Evolutionary conservation across 78 protist species (phyloP).

Genomic region (Monosiga brevicollis): DNA sequence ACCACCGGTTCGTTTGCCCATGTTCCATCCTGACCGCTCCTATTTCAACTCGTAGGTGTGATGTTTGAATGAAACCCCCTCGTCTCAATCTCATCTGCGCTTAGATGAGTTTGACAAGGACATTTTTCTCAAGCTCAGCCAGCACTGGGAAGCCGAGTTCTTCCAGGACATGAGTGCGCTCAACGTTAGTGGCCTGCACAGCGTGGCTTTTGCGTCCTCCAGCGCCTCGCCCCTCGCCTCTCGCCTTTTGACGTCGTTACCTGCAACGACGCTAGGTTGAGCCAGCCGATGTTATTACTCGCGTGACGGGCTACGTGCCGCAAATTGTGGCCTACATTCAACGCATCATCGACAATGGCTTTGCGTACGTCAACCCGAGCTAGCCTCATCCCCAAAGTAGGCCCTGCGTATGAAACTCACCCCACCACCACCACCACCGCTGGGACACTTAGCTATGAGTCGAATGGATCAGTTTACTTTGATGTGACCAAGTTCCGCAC

Average conservation of each 20-base stretch:
- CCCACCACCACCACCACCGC: no score
- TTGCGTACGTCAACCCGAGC: no score
- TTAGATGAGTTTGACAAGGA: not conserved
- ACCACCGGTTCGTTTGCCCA: no score
- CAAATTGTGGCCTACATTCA: constrained; percentile 75
- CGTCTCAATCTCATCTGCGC: no score
- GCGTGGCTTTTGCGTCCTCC: not conserved
- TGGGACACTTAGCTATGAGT: no score
- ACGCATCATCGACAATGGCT: constrained; percentile 70
- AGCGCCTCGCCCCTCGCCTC: not conserved
- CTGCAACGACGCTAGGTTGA: constrained; percentile 24
- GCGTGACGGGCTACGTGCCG: constrained; percentile 95
- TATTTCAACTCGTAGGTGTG: not conserved
- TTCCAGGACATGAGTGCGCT: constrained; percentile 76
- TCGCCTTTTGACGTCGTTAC: not conserved
- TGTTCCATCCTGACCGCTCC: no score
- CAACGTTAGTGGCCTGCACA: constrained; percentile 30
- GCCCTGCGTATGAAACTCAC: not conserved
- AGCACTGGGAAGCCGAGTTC: constrained; percentile 51
- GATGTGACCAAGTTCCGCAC: constrained; percentile 31
- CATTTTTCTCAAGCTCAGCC: not conserved
- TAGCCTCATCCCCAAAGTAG: not conserved
- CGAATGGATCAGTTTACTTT: constrained; percentile 76
- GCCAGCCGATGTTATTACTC: constrained; percentile 78
- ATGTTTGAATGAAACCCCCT: not conserved